Evolutionary conservation across 768 basidiomycete species (phyloP), one percentile per base, ranked within the genome.

Genomic region (Tulasnella sp.): DNA sequence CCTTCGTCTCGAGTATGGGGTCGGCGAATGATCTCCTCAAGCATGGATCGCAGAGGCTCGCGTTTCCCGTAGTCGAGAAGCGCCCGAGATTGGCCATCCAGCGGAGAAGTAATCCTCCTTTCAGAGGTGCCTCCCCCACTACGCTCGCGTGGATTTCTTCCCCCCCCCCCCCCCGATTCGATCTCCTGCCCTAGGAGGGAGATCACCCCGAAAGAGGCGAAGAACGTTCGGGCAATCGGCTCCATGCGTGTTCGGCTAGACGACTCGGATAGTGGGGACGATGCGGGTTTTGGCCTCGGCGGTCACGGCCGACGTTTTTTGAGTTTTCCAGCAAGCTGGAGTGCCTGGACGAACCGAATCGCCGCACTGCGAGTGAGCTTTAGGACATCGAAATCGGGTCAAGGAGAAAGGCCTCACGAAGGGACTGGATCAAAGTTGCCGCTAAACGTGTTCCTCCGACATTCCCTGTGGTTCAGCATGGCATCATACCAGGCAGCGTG

Each of bases 271-370:
- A 83, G 97, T 97, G 0, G 97, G 97, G 2, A 95, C 89, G 0
- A 98, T 86, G 4, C 20, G 90, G n/a, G 88, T 58, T 86, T 88
- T 0, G 97, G 97, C 28, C 90, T 89, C 86, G 99, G 98, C n/a
- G 97, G 89, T 0, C 89, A 86, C n/a, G 34, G 98, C 95, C 77
- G 99, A 93, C 1, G 87, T 86, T 81, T 20, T 22, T 92, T 91
- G 0, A 12, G 12, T 99, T 89, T 84, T 99, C 97, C 0, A 94
- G 94, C 6, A 97, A 89, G 0, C 94, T 89, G 0, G 96, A 97
- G 84, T 99, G 97, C 1, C 97, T 91, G 12, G 91, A 91, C 6
- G 98, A 88, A 0, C 96, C 96, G 9, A 94, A 92, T 12, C 95
- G 89, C 95, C 96, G 60, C 9, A 75, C 44, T 81, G 5, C 16